Conservation (phyloP, 768 basidiomycete species). For the Amanita rimosa region DNA sequence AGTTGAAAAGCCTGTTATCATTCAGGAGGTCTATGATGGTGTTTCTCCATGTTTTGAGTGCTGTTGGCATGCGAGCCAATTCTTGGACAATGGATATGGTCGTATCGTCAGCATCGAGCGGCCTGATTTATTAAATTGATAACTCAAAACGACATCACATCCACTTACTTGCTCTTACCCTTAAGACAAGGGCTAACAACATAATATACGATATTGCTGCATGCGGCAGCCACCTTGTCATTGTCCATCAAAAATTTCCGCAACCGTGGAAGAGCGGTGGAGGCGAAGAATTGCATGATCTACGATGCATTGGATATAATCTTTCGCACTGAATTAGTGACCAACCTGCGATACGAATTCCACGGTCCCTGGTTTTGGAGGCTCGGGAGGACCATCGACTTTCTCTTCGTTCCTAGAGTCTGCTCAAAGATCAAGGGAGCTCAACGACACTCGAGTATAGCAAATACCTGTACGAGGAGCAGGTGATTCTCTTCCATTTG, state of each 20-base stretch:
- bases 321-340: background rate
- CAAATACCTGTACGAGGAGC: constrained; percentile 39
- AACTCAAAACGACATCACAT: background rate
- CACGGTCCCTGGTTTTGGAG: constrained; percentile 20
- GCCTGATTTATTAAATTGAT: constrained; percentile 24
- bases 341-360: constrained; percentile 17
- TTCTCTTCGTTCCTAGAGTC: constrained; percentile 34
- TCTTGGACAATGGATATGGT: constrained; percentile 63
- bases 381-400: background rate
- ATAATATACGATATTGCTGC: constrained; percentile 77
- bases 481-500: constrained; percentile 67
- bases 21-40: constrained; percentile 73
- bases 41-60: constrained; percentile 77
- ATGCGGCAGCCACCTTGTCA: constrained; percentile 72
- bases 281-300: constrained; percentile 66
- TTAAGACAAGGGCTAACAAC: constrained; percentile 75
- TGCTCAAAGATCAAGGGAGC: constrained; percentile 6
- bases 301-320: constrained; percentile 16
- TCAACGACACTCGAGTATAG: background rate
- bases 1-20: constrained; percentile 84
- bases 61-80: constrained; percentile 66
- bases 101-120: constrained; percentile 64
- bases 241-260: constrained; percentile 74
- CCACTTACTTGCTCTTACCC: constrained; percentile 54
- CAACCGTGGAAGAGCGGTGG: constrained; percentile 58